Base-by-base conservation (phyloP, 2,329 filamentous ascomycete genomes). In the Exophiala sideris region DNA sequence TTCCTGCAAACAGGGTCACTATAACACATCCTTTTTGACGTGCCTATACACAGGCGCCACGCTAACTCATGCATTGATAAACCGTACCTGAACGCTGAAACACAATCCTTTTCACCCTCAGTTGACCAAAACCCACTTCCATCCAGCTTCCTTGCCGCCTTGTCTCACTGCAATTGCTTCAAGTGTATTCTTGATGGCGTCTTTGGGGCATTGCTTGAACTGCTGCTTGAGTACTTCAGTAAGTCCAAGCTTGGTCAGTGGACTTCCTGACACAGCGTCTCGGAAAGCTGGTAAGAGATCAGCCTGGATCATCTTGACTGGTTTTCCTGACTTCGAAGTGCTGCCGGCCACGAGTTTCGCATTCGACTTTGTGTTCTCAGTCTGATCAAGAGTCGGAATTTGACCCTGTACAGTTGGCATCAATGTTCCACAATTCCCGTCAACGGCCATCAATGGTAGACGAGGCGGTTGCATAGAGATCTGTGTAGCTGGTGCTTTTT, bases 151-250 rank as follows among this genome's bases (percentile, higher is more conserved):
- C 60, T 78, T 86, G 64, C 77, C 78, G 57, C 79, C 84, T 50
- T 83, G 77, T 38, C 86, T 79, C 40, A 79, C 78, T 8, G 89
- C 89, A 48, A 88, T 75, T 8, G 72, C 71, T 56, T 83, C 83
- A 16, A 94, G 72, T 0, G 88, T 91, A 49, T 83, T 80, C 65
- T 84, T 87, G 62, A 95, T 83, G 20, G 84, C 81, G 16, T 83
- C 81, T 64, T 86, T 89, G 1, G 85, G 82, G 42, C 85, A 79
- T 57, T 85, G 85, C 1, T 85, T 82, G 61, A 92, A 90, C 74
- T 83, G 79, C 66, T 87, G 85, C 70, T 90, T 89, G 56, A 95
- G 70, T 4, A 87, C 78, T 68, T 92, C 89, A 7, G 89, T 77
- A 62, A 94, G 73, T 6, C 87, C 89, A 1, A 84, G 71, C 71